Conservation (phyloP, 768 basidiomycete species). For the Suillus hirtellus region DNA sequence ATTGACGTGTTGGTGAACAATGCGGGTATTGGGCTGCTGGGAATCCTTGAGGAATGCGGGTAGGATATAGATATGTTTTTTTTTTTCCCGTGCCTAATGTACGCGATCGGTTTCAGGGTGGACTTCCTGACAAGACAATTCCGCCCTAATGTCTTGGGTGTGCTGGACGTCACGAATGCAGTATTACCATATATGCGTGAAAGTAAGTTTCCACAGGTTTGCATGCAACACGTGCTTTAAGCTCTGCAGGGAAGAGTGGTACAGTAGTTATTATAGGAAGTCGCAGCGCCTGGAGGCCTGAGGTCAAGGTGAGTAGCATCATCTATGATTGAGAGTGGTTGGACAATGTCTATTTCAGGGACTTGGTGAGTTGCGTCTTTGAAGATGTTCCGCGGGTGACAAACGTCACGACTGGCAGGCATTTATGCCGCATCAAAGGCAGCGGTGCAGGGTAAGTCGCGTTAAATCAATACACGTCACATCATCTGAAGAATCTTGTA, state of each 20-base stretch:
- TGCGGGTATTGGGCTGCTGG: conserved; percentile 49
- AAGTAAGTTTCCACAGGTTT: conserved; percentile 16
- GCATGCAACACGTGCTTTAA: not conserved
- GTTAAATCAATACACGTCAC: not conserved
- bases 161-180: conserved; percentile 54
- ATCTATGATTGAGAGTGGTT: not conserved
- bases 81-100: not conserved
- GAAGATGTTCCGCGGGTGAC: not conserved
- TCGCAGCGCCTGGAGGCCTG: conserved; percentile 51
- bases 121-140: conserved; percentile 44
- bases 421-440: conserved; percentile 59
- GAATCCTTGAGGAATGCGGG: conserved; percentile 60
- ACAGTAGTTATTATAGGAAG: conserved; percentile 58
- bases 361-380: conserved; percentile 22
- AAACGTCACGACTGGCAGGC: conserved; percentile 29
- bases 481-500: conserved; percentile 19
- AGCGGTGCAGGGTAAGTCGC: conserved; percentile 50
- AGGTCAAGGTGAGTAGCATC: conserved; percentile 32
- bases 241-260: conserved; percentile 35
- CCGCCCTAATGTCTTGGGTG: conserved; percentile 32
- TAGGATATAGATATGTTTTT: conserved; percentile 28
- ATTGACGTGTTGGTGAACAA: conserved; percentile 69
- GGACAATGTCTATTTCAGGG: conserved; percentile 15
- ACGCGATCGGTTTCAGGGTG: conserved; percentile 14
- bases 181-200: conserved; percentile 46